phyloP scores from a whole-genome alignment of 75 land plant species.

The Gnetum montanum region DNA sequence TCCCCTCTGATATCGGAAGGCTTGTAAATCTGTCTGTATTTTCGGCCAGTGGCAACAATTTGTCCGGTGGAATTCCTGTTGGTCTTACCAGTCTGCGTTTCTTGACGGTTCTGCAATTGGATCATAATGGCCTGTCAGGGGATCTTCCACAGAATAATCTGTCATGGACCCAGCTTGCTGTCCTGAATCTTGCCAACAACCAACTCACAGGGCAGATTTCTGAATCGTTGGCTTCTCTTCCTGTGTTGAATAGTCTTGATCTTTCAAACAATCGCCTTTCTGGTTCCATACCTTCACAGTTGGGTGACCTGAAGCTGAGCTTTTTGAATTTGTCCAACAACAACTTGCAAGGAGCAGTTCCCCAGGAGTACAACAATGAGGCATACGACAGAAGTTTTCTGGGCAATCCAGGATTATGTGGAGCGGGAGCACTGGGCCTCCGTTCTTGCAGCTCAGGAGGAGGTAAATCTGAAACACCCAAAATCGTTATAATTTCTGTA shows the following conservation, averaged over 20 bases:
- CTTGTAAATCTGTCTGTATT: constrained; percentile 12
- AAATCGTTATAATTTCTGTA: not conserved
- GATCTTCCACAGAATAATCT: constrained; percentile 8
- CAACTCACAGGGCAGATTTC: constrained; percentile 42
- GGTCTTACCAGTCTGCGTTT: constrained; percentile 11
- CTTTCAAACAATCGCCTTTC: constrained; percentile 35
- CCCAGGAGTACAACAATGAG: constrained; percentile 6
- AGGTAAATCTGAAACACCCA: constrained; percentile 2
- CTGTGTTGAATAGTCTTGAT: constrained; percentile 21
- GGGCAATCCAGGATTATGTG: constrained; percentile 18
- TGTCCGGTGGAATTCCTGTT: constrained; percentile 36
- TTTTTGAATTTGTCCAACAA: constrained; percentile 42
- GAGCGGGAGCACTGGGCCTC: not conserved
- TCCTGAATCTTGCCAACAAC: constrained; percentile 28
- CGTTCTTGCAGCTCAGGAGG: not conserved
- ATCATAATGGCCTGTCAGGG: constrained; percentile 30
- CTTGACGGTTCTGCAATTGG: constrained; percentile 15
- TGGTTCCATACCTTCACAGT: constrained; percentile 27
- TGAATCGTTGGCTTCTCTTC: constrained; percentile 20
- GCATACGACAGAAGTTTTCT: constrained; percentile 31
- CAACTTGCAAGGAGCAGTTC: constrained; percentile 24
- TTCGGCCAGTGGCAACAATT: constrained; percentile 24
- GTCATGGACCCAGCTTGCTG: constrained; percentile 7
- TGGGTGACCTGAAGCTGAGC: constrained; percentile 19
- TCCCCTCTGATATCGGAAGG: constrained; percentile 13